A percentile compares a stretch with the other conserved stretches of the same genome.
phyloP scores from a whole-genome alignment of 805 yeast species.

The Yarrowia sp. region DNA sequence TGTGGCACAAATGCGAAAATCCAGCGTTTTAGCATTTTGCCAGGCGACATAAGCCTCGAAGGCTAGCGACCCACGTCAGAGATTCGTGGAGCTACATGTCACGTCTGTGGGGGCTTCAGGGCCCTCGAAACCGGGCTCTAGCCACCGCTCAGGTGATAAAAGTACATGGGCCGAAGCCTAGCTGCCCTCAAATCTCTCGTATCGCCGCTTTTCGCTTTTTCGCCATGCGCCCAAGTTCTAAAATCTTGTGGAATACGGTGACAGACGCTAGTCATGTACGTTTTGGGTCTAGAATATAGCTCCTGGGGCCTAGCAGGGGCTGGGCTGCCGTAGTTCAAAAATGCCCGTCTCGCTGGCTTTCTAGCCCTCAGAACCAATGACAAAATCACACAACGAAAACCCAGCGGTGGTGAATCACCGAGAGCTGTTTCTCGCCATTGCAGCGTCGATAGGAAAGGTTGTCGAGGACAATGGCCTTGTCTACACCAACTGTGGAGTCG shows the following conservation, averaged over 20 bases:
- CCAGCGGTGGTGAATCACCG: constrained; percentile 21
- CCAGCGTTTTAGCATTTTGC: neutral
- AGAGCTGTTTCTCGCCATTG: constrained; percentile 9
- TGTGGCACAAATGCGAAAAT: no score
- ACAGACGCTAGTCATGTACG: constrained; percentile 26
- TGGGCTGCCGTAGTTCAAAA: neutral
- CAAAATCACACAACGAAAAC: neutral
- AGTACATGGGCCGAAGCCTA: neutral
- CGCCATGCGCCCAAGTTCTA: neutral
- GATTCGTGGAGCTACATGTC: neutral
- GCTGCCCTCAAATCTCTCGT: neutral
- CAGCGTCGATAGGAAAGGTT: constrained; percentile 7
- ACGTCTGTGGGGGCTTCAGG: neutral
- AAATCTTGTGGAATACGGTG: constrained; percentile 10
- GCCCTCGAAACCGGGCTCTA: neutral
- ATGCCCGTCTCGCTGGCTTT: neutral
- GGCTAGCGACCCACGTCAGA: constrained; percentile 1
- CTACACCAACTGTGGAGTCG: constrained; percentile 25
- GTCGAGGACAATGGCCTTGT: constrained; percentile 4
- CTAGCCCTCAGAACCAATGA: neutral
- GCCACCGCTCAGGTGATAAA: neutral
- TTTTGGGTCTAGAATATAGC: neutral
- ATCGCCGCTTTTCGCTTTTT: neutral
- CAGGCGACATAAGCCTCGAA: neutral
- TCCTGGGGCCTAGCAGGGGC: neutral